Evolutionary conservation across 257 asterid genomes (phyloP).

Genomic region (Henckelia pumila): DNA sequence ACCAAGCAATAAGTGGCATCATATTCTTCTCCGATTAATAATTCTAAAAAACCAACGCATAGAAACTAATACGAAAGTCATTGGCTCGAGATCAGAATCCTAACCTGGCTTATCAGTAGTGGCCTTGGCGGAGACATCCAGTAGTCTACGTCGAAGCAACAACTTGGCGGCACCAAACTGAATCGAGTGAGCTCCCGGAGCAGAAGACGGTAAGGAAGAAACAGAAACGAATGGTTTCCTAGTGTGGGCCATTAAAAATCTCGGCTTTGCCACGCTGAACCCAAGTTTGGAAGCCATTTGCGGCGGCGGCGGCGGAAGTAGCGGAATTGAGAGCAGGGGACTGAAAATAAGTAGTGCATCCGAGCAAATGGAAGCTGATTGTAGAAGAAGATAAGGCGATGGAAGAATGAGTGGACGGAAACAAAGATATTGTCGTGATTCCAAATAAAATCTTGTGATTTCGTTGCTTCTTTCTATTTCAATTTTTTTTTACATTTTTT

Average conservation of each 20-base stretch:
- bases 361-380: slow-evolving; percentile 28
- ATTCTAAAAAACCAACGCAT: background rate
- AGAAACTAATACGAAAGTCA: background rate
- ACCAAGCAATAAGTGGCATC: background rate
- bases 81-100: background rate
- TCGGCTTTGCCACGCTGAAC: slow-evolving; percentile 43
- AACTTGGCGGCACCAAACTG: slow-evolving; percentile 32
- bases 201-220: slow-evolving; percentile 44
- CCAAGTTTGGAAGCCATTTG: slow-evolving; percentile 74
- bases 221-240: slow-evolving; percentile 38
- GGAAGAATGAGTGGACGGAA: background rate
- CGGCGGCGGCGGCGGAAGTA: slow-evolving; percentile 25
- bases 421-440: background rate
- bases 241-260: slow-evolving; percentile 40
- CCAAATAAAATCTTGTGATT: background rate
- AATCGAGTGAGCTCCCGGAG: slow-evolving; percentile 32
- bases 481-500: too few species aligned
- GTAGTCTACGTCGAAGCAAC: slow-evolving; percentile 38
- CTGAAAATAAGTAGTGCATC: slow-evolving; percentile 34
- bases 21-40: background rate
- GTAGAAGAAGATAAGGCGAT: background rate
- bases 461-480: background rate
- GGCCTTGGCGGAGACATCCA: slow-evolving; percentile 58
- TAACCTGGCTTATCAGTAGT: slow-evolving; percentile 86
- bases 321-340: slow-evolving; percentile 22